Percentiles rank a stretch among this genome's conserved stretches.
These are phyloP conservation scores for Daldinia bambusicola DNA, from an alignment of 495 filamentous ascomycete genomes.

Conservation along the genomic window DNA sequence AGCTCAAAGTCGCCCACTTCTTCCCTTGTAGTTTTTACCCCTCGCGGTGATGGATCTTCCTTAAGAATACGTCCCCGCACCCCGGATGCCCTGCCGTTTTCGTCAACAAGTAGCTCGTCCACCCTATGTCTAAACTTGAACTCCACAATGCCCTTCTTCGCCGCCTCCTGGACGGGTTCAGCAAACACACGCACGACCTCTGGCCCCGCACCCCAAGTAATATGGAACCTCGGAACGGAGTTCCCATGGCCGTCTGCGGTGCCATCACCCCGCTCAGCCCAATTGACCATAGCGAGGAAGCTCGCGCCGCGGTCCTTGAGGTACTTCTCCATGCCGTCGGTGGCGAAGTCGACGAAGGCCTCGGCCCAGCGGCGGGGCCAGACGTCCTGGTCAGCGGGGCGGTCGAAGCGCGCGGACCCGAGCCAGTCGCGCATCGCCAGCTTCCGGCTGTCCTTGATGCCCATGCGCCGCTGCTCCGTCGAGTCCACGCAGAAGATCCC, in stretches of 20 bases:
- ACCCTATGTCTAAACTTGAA: conserved; percentile 61
- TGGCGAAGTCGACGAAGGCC: conserved; percentile 64
- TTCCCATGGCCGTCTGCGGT: conserved; percentile 62
- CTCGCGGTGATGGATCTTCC: conserved; percentile 52
- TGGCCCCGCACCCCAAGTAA: conserved; percentile 64
- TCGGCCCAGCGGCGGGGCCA: conserved; percentile 64
- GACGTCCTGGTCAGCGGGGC: conserved; percentile 54
- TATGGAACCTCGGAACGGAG: conserved; percentile 62
- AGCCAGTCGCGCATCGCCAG: conserved; percentile 64
- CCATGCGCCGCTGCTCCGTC: conserved; percentile 59
- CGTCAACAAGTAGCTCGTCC: conserved; percentile 60
- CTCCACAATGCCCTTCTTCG: conserved; percentile 58
- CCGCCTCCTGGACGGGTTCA: conserved; percentile 58
- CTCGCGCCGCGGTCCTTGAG: conserved; percentile 57
- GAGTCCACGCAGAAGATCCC: conserved; percentile 64
- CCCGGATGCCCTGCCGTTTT: conserved; percentile 57
- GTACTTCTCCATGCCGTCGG: conserved; percentile 60
- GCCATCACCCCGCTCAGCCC: conserved; percentile 64
- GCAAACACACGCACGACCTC: conserved; percentile 62
- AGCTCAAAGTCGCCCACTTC: conserved; percentile 58
- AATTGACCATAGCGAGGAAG: conserved; percentile 58
- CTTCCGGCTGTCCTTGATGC: conserved; percentile 59
- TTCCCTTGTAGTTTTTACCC: conserved; percentile 55
- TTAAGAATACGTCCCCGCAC: conserved; percentile 60
- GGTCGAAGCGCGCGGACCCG: conserved; percentile 60